These are phyloP conservation scores for Streptanthus diversifolius DNA, from an alignment of 345 rosid species.

Conservation along the genomic window DNA sequence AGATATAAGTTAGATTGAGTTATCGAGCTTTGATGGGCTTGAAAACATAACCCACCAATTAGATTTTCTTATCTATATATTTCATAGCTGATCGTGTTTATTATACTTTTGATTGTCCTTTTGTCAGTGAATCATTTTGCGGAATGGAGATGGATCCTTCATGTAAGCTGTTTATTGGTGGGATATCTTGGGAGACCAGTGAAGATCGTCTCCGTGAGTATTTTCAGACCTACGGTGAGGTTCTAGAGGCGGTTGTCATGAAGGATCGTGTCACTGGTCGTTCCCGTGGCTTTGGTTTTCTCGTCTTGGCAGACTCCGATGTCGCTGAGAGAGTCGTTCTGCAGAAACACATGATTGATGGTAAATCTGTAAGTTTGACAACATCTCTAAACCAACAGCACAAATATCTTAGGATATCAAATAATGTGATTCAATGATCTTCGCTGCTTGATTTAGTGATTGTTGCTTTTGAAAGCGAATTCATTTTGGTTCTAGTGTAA, in stretches of 20 bases:
- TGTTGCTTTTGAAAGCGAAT: not conserved
- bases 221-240: conserved; percentile 49
- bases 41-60: not conserved
- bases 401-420: too few species aligned
- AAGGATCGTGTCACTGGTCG: conserved; percentile 76
- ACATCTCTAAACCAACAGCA: not conserved
- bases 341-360: conserved; percentile 6
- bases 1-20: not conserved
- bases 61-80: not conserved
- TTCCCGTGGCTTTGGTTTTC: conserved; percentile 81
- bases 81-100: not conserved
- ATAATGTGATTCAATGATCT: not conserved
- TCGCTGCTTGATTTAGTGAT: not conserved
- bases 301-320: conserved; percentile 63
- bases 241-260: conserved; percentile 67
- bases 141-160: conserved; percentile 57
- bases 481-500: not conserved
- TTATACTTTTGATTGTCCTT: not conserved
- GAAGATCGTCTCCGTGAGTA: conserved; percentile 54
- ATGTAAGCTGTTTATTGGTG: conserved; percentile 76
- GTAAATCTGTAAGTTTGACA: not conserved
- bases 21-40: not conserved
- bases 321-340: conserved; percentile 56
- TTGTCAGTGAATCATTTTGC: not conserved
- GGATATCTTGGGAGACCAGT: conserved; percentile 62